Percentiles rank a stretch among this genome's conserved stretches.
These are phyloP conservation scores for Penicillium sp. DNA, from an alignment of 2,329 filamentous ascomycete species.

Conservation along the genomic window DNA sequence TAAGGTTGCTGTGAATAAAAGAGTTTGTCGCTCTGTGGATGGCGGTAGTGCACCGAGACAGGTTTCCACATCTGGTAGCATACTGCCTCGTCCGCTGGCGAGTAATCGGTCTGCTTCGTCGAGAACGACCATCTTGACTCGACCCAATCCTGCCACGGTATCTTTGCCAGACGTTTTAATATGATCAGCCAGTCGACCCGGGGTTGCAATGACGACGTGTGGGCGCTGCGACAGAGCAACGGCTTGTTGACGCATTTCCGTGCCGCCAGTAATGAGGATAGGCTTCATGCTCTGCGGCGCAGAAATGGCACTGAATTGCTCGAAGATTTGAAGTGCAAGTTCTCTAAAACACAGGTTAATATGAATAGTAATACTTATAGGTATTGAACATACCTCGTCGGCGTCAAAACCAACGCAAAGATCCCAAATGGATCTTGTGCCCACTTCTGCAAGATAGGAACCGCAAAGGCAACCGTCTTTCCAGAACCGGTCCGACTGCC, in stretches of 20 bases:
- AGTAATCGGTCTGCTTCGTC: conserved; percentile 93
- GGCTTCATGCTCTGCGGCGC: conserved; percentile 81
- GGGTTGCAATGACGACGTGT: conserved; percentile 90
- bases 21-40: conserved; percentile 73
- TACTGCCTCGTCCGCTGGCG: conserved; percentile 67
- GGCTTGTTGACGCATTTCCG: conserved; percentile 87
- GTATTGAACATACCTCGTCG: conserved; percentile 56
- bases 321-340: conserved; percentile 89
- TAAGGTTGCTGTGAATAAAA: conserved; percentile 92
- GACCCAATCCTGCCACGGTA: conserved; percentile 72
- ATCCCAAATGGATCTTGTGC: conserved; percentile 86
- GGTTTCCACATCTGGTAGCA: conserved; percentile 90
- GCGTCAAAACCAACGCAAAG: conserved; percentile 82
- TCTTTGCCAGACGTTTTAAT: conserved; percentile 87
- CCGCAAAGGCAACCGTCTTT: conserved; percentile 94
- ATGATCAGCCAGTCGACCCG: conserved; percentile 87
- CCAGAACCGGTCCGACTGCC: conserved; percentile 92
- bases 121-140: conserved; percentile 79
- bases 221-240: conserved; percentile 74
- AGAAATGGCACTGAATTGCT: conserved; percentile 91
- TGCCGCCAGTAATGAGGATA: conserved; percentile 82
- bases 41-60: conserved; percentile 78
- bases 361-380: conserved; percentile 1
- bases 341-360: conserved; percentile 52
- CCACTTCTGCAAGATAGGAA: conserved; percentile 91